Evolutionary conservation across 2,329 filamentous ascomycete genomes (phyloP), one percentile per base, ranked within the genome.

Genomic region (Dactylellina drechsleri): DNA sequence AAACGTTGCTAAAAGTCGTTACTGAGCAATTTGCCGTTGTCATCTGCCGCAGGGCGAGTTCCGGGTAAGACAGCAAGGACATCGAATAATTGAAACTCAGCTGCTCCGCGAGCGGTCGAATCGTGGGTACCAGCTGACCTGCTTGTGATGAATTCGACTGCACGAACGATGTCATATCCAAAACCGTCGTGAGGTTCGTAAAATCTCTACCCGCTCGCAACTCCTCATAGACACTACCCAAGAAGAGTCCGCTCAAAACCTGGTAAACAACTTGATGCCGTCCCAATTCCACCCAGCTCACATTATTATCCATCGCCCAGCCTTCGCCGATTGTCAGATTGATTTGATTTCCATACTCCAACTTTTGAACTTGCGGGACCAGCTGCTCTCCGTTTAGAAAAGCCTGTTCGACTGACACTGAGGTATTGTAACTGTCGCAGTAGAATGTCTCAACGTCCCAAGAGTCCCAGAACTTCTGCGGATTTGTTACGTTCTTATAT

Each of bases 71-170:
- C 8, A 76, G 26, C 31, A 76, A n/a, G 6, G 66, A 70, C 31
- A 76, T 54, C 5, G 72, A 49, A 20, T 66, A 76, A 28, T 76
- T 76, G 26, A 70, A 45, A 16, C 72, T 76, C 6, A 76, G 49
- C 20, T 76, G 53, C 18, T 76, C 72, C 36, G 53, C 60, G 12
- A 71, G 36, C 7, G 41, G 41, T 16, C 54, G 56, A 7, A 76
- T 66, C 20, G 28, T 40, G 26, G 57, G 28, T 43, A 68, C 61
- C 10, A 75, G 31, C 31, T 75, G 50, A 8, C 64, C 64, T 2
- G 31, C 50, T 6, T 13, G 31, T n/a, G 49, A 58, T 2, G 47
- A 18, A 20, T 64, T 71, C 8, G 65, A 60, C 18, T 59, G 57
- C n/a, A 76, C 20, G 20, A 76, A 71, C 0, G 59, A 20, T 5